Base-by-base conservation (phyloP, 768 basidiomycete species). In the Hydnum rufescens region DNA sequence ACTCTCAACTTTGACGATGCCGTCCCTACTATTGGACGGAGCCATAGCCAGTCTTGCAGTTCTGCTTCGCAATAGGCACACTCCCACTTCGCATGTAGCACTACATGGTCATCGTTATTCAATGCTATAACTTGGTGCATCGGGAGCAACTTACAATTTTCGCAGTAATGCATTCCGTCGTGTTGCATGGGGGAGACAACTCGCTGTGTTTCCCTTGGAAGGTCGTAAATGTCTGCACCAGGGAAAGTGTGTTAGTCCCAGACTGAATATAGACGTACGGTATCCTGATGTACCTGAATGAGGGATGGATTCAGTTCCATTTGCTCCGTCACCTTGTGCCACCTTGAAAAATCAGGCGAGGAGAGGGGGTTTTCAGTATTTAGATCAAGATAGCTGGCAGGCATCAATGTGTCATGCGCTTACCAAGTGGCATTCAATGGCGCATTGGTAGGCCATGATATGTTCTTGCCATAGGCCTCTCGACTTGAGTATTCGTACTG, bases 371-470 rank as follows among this genome's bases (percentile, higher is more conserved):
- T 36, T 16, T 52, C 23, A 56, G 29, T 31, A 18, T 22, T 18
- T 29, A 6, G 6, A n/a, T 18, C 19, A 18, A 29, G 8, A 67
- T 78, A 81, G 79, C 42, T 73, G 29, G 3, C 52, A 25, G 25
- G 32, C 5, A 13, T 26, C 54, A 31, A 19, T 22, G 5, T 4
- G 18, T n/a, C n/a, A n/a, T n/a, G n/a, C n/a, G 26, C 5, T 5
- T n/a, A 85, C 77, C 79, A 85, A 5, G 83, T 84, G 4, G 80
- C 80, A 55, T 85, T 85, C 56, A 86, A 64, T 0, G 82, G 82
- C 22, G 59, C 59, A 60, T 81, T 81, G 51, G 70, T 67, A 2
- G 65, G 61, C 31, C 71, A 67, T 1, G 69, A 63, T 49, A 79
- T 71, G 51, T 64, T 73, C 32, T 59, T 60, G 30, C 80, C 82